phyloP scores from a whole-genome alignment of 192 early-diverging fungal genomes.

The Coemansia sp. region DNA sequence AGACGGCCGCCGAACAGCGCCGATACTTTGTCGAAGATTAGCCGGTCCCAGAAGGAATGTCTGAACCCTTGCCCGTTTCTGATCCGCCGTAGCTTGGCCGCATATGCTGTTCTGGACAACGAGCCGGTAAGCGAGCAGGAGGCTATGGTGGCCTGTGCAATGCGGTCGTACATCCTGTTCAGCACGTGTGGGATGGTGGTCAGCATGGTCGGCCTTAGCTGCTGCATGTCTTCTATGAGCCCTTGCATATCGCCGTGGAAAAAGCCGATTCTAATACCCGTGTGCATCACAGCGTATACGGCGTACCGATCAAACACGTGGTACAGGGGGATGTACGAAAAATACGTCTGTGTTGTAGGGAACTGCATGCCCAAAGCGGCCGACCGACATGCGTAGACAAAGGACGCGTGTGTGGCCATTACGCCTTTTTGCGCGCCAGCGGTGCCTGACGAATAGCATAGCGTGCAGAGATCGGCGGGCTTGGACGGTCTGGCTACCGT shows the following conservation, averaged over 20 bases:
- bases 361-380: not conserved
- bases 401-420: constrained; percentile 63
- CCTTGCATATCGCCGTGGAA: constrained; percentile 68
- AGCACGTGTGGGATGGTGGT: constrained; percentile 19
- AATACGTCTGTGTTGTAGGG: constrained; percentile 9
- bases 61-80: constrained; percentile 59
- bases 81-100: constrained; percentile 21
- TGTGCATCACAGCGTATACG: constrained; percentile 52
- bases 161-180: constrained; percentile 78
- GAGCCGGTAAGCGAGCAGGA: constrained; percentile 57
- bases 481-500: constrained; percentile 58
- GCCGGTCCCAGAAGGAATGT: constrained; percentile 74
- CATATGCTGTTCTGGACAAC: constrained; percentile 60
- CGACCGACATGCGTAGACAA: constrained; percentile 14
- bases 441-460: constrained; percentile 79
- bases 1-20: constrained; percentile 24
- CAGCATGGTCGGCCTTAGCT: constrained; percentile 73
- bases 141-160: constrained; percentile 56
- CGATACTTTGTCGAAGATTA: constrained; percentile 66
- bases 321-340: constrained; percentile 76
- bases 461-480: constrained; percentile 62
- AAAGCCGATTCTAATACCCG: constrained; percentile 72
- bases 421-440: constrained; percentile 71
- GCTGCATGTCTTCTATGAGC: constrained; percentile 75
- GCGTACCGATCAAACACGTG: constrained; percentile 77